Evolutionary conservation across 495 filamentous ascomycete genomes (phyloP), one percentile per base, ranked within the genome.

Genomic region (Talaromyces trachyspermus): DNA sequence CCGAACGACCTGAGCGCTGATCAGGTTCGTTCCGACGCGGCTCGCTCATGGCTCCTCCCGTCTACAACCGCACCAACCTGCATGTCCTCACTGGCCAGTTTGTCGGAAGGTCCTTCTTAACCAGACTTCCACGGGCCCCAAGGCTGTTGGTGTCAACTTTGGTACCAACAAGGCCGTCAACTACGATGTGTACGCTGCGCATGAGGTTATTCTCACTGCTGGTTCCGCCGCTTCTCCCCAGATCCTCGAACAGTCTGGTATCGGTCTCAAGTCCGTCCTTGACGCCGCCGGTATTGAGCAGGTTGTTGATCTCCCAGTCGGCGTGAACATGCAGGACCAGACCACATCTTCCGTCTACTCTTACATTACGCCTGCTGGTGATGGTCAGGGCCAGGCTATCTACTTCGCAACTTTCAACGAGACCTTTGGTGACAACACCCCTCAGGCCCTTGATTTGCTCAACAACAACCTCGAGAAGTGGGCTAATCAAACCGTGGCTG

Each of bases 181-280:
- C 14, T 60, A 65, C 50, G 54, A 60, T 12, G 65, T 64, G 19
- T 53, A 46, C 15, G 67, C 65, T 7, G 59, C 59, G 14, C 63
- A 63, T 19, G 78, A 81, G 49, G 73, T 80, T 24, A 73, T 81
- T 43, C 46, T 81, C 25, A 65, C 76, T 1, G 75, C 75, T 12
- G 78, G 78, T 20, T 64, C 74, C 15, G 65, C 74, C 48, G 71
- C 77, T 59, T 70, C 74, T 0, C 77, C 77, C 1, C 69, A 74
- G 44, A 68, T 81, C 36, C 51, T 74, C 2, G 64, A 72, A 33
- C 49, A 71, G 24, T 66, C 69, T 25, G 70, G 70, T n/a, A 63
- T 74, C 43, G 70, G 69, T n/a, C 49, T 36, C 39, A 57, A 54
- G 43, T 45, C 45, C 3, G 54, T 64, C 3, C 52, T 77, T 11